Evolutionary conservation across 768 basidiomycete species (phyloP).

Genomic region (Lentinus tigrinus): DNA sequence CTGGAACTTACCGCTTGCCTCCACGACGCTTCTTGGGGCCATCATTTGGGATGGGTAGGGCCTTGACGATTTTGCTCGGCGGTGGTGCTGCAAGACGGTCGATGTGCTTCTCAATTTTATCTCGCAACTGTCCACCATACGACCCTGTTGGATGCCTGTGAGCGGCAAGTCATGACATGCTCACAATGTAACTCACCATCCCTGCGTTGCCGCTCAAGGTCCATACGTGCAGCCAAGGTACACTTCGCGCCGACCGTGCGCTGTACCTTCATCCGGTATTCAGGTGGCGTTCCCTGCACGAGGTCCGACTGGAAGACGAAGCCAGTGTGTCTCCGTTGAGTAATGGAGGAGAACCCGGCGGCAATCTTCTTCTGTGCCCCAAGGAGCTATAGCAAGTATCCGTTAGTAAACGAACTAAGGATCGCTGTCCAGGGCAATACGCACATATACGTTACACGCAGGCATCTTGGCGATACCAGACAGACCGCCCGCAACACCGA

Average conservation of each 20-base stretch:
- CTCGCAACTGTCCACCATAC: slow-evolving; percentile 79
- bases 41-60: slow-evolving; percentile 91
- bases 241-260: slow-evolving; percentile 92
- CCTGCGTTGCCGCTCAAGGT: slow-evolving; percentile 78
- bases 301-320: slow-evolving; percentile 95
- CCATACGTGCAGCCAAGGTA: slow-evolving; percentile 88
- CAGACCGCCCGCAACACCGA: slow-evolving; percentile 95
- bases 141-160: slow-evolving; percentile 42
- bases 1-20: slow-evolving; percentile 86
- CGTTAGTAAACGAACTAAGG: neutral
- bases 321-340: slow-evolving; percentile 90
- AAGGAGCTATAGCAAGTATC: slow-evolving; percentile 59
- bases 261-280: slow-evolving; percentile 90
- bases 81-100: slow-evolving; percentile 92
- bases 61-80: slow-evolving; percentile 89
- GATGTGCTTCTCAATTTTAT: slow-evolving; percentile 91
- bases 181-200: slow-evolving; percentile 56
- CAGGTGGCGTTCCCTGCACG: slow-evolving; percentile 80
- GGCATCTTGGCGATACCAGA: slow-evolving; percentile 92
- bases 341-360: slow-evolving; percentile 85
- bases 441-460: slow-evolving; percentile 89
- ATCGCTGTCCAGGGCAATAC: slow-evolving; percentile 28
- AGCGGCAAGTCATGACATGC: neutral
- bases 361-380: slow-evolving; percentile 93
- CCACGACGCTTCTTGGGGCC: slow-evolving; percentile 95